A percentile compares a stretch with the other conserved stretches of the same genome.
These are phyloP conservation scores for Collariella sp. DNA, from an alignment of 495 filamentous ascomycete genomes.

Conservation along the genomic window DNA sequence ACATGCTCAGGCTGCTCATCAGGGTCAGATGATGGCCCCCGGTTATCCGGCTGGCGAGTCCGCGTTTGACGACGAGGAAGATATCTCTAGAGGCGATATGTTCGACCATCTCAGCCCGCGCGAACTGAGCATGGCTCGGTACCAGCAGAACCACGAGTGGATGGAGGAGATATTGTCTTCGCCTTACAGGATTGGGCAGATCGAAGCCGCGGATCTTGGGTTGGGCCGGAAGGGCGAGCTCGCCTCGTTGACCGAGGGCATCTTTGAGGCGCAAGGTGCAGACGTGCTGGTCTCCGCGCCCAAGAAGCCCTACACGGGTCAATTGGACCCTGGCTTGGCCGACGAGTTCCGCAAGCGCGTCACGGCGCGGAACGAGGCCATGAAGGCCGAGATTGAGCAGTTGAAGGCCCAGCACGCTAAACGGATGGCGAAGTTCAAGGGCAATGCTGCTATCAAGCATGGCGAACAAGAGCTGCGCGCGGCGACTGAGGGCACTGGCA, in stretches of 20 bases:
- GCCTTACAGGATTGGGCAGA: conserved; percentile 70
- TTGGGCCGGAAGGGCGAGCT: conserved; percentile 82
- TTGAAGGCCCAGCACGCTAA: conserved; percentile 71
- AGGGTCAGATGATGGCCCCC: conserved; percentile 21
- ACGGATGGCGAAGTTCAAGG: conserved; percentile 63
- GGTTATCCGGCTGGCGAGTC: conserved; percentile 36
- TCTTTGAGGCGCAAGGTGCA: conserved; percentile 50
- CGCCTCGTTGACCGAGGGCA: conserved; percentile 67
- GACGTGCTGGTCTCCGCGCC: conserved; percentile 46
- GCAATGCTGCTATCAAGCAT: conserved; percentile 52
- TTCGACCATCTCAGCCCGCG: conserved; percentile 81
- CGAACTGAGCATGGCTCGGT: conserved; percentile 75
- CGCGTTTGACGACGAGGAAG: conserved; percentile 77
- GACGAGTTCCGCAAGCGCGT: conserved; percentile 72
- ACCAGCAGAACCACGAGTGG: conserved; percentile 95
- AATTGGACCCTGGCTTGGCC: conserved; percentile 56
- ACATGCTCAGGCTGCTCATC: conserved; percentile 22
- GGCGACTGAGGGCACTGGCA: conserved; percentile 46
- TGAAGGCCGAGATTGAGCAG: conserved; percentile 68
- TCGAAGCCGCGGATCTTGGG: conserved; percentile 79
- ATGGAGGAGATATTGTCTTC: conserved; percentile 96
- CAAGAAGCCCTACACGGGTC: conserved; percentile 47
- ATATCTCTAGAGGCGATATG: conserved; percentile 72
- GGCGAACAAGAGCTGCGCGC: conserved; percentile 56
- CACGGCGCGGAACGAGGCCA: conserved; percentile 52